Evolutionary conservation across 1,284 basidiomycete species (phyloP).

Genomic region (Fistulinella staudtii): DNA sequence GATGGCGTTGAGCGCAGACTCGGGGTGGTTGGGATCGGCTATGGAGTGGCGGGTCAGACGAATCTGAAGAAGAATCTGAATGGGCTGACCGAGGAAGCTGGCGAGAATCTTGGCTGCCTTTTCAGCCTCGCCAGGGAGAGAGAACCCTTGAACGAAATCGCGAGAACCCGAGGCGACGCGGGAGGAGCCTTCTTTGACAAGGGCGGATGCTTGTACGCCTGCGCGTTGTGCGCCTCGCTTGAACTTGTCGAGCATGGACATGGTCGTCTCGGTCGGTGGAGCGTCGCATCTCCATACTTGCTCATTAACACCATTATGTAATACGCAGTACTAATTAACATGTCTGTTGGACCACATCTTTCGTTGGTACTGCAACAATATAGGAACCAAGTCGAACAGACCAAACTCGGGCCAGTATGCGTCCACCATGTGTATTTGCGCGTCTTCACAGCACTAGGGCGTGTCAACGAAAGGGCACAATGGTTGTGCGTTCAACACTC

Average conservation of each 20-base stretch:
- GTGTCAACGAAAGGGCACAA: not conserved
- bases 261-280: conserved; percentile 23
- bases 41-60: not conserved
- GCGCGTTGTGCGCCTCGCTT: conserved; percentile 77
- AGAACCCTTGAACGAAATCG: conserved; percentile 80
- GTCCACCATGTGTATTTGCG: conserved; percentile 89
- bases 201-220: conserved; percentile 71
- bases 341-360: conserved; percentile 50
- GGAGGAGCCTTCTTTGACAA: conserved; percentile 60
- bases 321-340: conserved; percentile 14
- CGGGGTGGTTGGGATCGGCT: conserved; percentile 88
- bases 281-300: not conserved
- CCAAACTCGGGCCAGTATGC: conserved; percentile 97
- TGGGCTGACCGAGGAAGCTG: conserved; percentile 76
- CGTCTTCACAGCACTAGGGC: conserved; percentile 68
- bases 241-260: conserved; percentile 79
- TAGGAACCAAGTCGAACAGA: conserved; percentile 79
- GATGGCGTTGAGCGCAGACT: conserved; percentile 91
- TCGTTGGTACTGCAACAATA: conserved; percentile 83
- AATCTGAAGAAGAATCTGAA: not conserved
- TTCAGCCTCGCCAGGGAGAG: conserved; percentile 82
- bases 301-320: conserved; percentile 14
- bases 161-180: conserved; percentile 69
- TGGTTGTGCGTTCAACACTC: conserved; percentile 30
- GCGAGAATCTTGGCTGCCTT: conserved; percentile 90